Evolutionary conservation across 805 yeast genomes (phyloP).

Genomic region (Cyberlindnera mississippiensis): DNA sequence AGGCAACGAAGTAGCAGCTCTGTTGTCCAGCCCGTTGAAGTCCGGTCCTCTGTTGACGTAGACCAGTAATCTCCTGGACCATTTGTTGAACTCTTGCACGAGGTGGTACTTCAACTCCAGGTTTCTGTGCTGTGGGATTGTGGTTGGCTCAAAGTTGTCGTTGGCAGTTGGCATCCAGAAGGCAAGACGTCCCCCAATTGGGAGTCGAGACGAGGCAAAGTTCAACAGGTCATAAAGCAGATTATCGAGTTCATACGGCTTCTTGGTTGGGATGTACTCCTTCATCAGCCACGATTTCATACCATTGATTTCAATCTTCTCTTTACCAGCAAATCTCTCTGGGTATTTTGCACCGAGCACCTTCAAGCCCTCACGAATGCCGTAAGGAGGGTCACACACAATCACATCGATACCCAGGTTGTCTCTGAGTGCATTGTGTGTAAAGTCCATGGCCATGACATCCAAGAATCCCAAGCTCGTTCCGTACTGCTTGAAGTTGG

Average conservation of each 20-base stretch:
- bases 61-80: conserved; percentile 86
- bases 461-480: conserved; percentile 60
- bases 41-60: conserved; percentile 64
- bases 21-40: conserved; percentile 47
- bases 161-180: conserved; percentile 99
- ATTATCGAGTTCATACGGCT: conserved; percentile 76
- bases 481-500: conserved; percentile 75
- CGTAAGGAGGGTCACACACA: conserved; percentile 96
- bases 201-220: conserved; percentile 70
- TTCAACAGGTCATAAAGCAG: conserved; percentile 72
- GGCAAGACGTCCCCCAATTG: conserved; percentile 73
- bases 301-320: conserved; percentile 71
- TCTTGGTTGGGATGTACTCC: conserved; percentile 90
- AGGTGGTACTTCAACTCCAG: conserved; percentile 68
- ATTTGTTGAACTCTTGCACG: conserved; percentile 85
- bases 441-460: conserved; percentile 88
- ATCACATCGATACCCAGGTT: conserved; percentile 70
- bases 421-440: conserved; percentile 75
- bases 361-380: conserved; percentile 91
- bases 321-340: conserved; percentile 67
- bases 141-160: conserved; percentile 65
- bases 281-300: conserved; percentile 68
- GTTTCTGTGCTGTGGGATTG: conserved; percentile 74
- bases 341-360: conserved; percentile 83
- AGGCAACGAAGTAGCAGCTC: conserved; percentile 26